Percentiles rank a stretch among this genome's conserved stretches.
Conservation (phyloP, 371 early-diverging fungal species). For the Apophysomyces ossiformis region DNA sequence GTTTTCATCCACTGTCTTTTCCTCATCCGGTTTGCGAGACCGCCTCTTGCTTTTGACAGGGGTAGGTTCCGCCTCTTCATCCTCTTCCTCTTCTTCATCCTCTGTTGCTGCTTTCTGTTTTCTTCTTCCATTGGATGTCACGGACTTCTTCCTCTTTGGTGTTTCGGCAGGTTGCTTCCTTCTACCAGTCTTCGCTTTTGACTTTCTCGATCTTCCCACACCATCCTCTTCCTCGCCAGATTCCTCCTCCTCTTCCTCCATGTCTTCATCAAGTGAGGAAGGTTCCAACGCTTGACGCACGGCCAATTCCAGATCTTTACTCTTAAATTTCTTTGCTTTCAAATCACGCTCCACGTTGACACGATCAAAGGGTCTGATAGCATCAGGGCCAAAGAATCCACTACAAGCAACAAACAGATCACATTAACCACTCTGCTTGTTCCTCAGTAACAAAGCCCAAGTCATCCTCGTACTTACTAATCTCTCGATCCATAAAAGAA, state of each 20-base stretch:
- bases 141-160: constrained; percentile 20
- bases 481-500: constrained; percentile 74
- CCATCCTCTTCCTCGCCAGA: constrained; percentile 27
- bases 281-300: constrained; percentile 52
- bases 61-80: constrained; percentile 14
- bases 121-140: constrained; percentile 15
- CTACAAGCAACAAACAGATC: constrained; percentile 23
- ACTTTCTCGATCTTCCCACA: constrained; percentile 11
- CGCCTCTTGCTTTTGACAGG: constrained; percentile 32
- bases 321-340: constrained; percentile 56
- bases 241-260: constrained; percentile 28
- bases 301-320: constrained; percentile 51
- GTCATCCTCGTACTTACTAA: constrained; percentile 60
- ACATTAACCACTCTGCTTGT: neutral
- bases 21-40: constrained; percentile 26
- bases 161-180: constrained; percentile 13
- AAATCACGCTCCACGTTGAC: constrained; percentile 49
- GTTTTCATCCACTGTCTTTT: constrained; percentile 24
- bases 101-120: constrained; percentile 14
- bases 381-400: constrained; percentile 57
- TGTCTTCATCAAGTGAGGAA: constrained; percentile 23
- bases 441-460: neutral
- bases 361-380: constrained; percentile 49
- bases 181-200: constrained; percentile 11
- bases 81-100: constrained; percentile 22